Evolutionary conservation across 441 rosid species (phyloP).

Genomic region (Eutrema salsugineum): DNA sequence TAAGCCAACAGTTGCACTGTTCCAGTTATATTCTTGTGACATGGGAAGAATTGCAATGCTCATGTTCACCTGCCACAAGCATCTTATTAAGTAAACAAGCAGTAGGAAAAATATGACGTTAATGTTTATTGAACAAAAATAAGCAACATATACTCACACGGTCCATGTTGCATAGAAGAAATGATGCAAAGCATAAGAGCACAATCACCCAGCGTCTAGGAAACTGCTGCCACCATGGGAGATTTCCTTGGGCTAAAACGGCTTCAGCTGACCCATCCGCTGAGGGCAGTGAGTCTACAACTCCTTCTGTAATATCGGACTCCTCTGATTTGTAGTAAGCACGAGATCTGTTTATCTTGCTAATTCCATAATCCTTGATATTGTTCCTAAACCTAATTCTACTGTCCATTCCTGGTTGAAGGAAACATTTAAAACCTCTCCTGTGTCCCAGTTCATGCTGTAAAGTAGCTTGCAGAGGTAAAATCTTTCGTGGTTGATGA

Average conservation of each 20-base stretch:
- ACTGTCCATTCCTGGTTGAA: conserved; percentile 25
- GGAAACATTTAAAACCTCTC: conserved; percentile 36
- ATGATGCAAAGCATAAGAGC: conserved; percentile 78
- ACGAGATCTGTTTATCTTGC: conserved; percentile 44
- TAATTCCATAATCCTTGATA: conserved; percentile 22
- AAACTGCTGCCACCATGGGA: conserved; percentile 77
- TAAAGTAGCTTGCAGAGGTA: conserved; percentile 29
- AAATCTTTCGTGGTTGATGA: conserved; percentile 18
- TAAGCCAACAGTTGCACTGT: conserved; percentile 94
- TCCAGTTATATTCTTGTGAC: conserved; percentile 95
- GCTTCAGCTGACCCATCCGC: conserved; percentile 59
- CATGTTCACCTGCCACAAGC: conserved; percentile 81
- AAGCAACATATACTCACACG: conserved; percentile 54
- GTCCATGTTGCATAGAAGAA: conserved; percentile 97
- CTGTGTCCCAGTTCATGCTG: conserved; percentile 23
- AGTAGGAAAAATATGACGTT: neutral
- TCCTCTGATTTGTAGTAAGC: conserved; percentile 83
- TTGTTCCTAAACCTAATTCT: conserved; percentile 22
- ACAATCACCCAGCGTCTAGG: conserved; percentile 94
- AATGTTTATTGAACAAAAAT: neutral
- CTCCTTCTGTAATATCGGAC: conserved; percentile 53
- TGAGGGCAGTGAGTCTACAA: conserved; percentile 48
- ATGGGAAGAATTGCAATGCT: conserved; percentile 99
- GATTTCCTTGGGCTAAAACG: conserved; percentile 45
- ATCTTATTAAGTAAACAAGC: conserved; percentile 11